A percentile compares a stretch with the other conserved stretches of the same genome.
Conservation (phyloP, 2,329 filamentous ascomycete genomes). For the Alternaria sp. region DNA sequence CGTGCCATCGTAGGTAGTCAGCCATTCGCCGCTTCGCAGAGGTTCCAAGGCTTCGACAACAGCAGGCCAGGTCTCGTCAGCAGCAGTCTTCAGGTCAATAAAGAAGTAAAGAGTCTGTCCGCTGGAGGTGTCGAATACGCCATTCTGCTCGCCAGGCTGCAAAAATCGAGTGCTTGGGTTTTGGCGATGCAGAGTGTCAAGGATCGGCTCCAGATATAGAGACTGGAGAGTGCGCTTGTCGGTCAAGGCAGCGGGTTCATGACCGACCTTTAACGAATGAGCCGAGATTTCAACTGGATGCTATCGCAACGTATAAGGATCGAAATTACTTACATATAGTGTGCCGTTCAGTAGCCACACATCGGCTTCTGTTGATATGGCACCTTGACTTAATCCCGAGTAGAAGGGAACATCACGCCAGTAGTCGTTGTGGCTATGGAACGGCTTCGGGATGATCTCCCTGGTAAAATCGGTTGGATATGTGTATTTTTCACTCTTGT, state of each 20-base stretch:
- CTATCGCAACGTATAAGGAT: background rate
- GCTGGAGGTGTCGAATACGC: slow-evolving; percentile 67
- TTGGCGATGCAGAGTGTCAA: slow-evolving; percentile 63
- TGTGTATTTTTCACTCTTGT: slow-evolving; percentile 60
- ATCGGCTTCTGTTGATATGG: slow-evolving; percentile 67
- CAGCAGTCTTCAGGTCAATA: slow-evolving; percentile 69
- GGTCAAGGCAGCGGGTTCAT: slow-evolving; percentile 62
- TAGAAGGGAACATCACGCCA: slow-evolving; percentile 60
- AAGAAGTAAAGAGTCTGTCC: slow-evolving; percentile 70
- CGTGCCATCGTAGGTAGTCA: slow-evolving; percentile 61
- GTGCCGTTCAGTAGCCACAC: slow-evolving; percentile 66
- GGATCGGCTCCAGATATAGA: slow-evolving; percentile 68
- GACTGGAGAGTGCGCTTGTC: slow-evolving; percentile 62
- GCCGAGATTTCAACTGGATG: background rate
- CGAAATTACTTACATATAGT: slow-evolving; percentile 56
- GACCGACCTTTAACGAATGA: slow-evolving; percentile 58
- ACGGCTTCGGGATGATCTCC: slow-evolving; percentile 64
- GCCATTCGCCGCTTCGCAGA: slow-evolving; percentile 61
- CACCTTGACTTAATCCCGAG: slow-evolving; percentile 64
- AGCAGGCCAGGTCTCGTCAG: slow-evolving; percentile 62
- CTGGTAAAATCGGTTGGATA: slow-evolving; percentile 70
- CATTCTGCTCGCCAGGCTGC: slow-evolving; percentile 60
- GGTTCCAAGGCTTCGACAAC: slow-evolving; percentile 66
- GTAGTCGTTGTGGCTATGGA: slow-evolving; percentile 70
- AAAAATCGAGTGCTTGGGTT: slow-evolving; percentile 63